phyloP scores from a whole-genome alignment of 2,329 filamentous ascomycete species.

The Neofusicoccum cordaticola region DNA sequence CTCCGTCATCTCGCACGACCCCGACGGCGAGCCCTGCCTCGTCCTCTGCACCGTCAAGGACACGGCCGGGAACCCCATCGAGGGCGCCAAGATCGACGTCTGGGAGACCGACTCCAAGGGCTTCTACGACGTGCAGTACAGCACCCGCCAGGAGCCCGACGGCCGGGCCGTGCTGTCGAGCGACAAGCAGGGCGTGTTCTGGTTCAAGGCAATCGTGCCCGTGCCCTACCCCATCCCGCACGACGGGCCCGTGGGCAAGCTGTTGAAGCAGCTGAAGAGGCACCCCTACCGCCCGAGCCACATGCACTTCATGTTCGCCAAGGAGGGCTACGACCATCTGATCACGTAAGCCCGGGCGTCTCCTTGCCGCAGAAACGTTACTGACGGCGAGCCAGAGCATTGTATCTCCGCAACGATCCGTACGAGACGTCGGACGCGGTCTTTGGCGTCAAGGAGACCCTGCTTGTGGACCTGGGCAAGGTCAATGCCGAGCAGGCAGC shows the following conservation, averaged over 20 bases:
- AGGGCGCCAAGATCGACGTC: constrained; percentile 70
- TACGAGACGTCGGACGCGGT: constrained; percentile 83
- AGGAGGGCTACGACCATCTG: constrained; percentile 72
- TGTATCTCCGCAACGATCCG: constrained; percentile 74
- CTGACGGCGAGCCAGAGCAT: constrained; percentile 52
- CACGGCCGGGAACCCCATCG: constrained; percentile 59
- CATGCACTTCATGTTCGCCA: constrained; percentile 88
- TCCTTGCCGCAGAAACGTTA: not conserved
- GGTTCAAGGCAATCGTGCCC: constrained; percentile 81
- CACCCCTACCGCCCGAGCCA: constrained; percentile 76
- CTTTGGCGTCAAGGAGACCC: constrained; percentile 79
- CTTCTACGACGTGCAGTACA: constrained; percentile 78
- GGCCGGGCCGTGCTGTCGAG: constrained; percentile 69
- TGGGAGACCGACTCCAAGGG: constrained; percentile 84
- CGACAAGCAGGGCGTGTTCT: constrained; percentile 72
- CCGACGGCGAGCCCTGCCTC: constrained; percentile 66
- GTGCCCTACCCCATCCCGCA: constrained; percentile 83
- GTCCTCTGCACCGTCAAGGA: constrained; percentile 72
- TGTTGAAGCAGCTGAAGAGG: constrained; percentile 64
- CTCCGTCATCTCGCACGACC: constrained; percentile 63
- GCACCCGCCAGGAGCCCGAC: constrained; percentile 59
- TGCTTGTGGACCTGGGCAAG: constrained; percentile 64
- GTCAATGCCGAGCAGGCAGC: constrained; percentile 54
- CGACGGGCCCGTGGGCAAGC: constrained; percentile 71
- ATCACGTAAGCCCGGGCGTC: constrained; percentile 67